phyloP scores from a whole-genome alignment of 768 basidiomycete genomes.

The Gelatoporia subvermispora region DNA sequence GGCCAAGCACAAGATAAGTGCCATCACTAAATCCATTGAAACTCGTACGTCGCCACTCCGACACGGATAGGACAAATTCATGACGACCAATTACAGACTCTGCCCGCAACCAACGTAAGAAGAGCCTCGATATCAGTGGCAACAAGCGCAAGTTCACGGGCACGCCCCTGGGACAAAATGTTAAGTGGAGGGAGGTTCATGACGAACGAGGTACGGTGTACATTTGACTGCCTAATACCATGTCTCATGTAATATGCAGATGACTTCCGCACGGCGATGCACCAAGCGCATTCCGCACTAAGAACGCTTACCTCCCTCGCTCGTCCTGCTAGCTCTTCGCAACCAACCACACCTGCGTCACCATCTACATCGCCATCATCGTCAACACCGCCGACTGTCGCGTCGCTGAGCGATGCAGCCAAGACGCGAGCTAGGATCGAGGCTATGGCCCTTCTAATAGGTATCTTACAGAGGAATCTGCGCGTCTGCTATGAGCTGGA shows the following conservation, averaged over 20 bases:
- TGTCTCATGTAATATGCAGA: conserved; percentile 32
- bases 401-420: conserved; percentile 28
- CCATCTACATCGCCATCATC: conserved; percentile 34
- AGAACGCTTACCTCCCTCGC: conserved; percentile 48
- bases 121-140: conserved; percentile 9
- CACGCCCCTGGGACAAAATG: neutral
- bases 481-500: conserved; percentile 75
- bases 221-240: neutral
- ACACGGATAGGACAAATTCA: neutral
- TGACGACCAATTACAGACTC: conserved; percentile 9
- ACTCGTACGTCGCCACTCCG: conserved; percentile 35
- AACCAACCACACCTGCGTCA: conserved; percentile 28
- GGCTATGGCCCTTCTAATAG: conserved; percentile 58
- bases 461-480: conserved; percentile 61
- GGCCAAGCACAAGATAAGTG: conserved; percentile 68
- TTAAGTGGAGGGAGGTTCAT: conserved; percentile 14
- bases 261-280: conserved; percentile 69
- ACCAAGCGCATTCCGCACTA: conserved; percentile 56
- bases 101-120: conserved; percentile 9
- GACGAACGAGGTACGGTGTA: conserved; percentile 18
- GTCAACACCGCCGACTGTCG: conserved; percentile 7
- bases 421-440: conserved; percentile 54
- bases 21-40: conserved; percentile 55
- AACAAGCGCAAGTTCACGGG: conserved; percentile 15
- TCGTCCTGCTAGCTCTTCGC: conserved; percentile 30